Evolutionary conservation across 2,329 filamentous ascomycete genomes (phyloP).

Genomic region (Helminthosporium solani): DNA sequence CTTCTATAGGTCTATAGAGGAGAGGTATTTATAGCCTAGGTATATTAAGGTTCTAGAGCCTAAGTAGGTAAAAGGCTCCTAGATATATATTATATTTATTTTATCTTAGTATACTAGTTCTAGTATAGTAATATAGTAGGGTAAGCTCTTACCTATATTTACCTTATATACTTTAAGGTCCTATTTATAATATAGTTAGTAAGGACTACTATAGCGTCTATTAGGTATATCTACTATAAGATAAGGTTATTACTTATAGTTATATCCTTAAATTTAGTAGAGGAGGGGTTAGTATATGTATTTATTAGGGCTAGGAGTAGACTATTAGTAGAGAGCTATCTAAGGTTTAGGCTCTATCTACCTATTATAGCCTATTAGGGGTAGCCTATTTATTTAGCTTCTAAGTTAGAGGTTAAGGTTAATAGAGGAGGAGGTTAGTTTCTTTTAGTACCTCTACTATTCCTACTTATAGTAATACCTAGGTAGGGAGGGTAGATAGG

Average conservation of each 20-base stretch:
- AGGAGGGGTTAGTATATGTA: neutral
- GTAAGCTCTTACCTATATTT: no score
- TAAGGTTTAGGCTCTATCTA: neutral
- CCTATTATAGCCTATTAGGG: no score
- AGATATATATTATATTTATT: neutral
- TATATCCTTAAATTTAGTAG: neutral
- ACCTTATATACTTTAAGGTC: no score
- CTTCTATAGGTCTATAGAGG: neutral
- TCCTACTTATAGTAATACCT: no score
- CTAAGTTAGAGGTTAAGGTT: no score
- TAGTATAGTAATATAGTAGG: neutral
- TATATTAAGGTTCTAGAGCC: neutral
- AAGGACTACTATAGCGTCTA: no score
- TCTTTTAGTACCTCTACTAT: no score
- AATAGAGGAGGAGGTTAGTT: no score
- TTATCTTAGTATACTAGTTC: neutral
- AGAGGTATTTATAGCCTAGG: neutral
- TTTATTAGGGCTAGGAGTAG: neutral
- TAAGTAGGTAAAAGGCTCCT: neutral
- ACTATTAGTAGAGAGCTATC: neutral
- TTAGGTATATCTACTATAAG: neutral
- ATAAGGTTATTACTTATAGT: neutral
- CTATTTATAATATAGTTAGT: no score
- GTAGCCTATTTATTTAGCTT: no score
- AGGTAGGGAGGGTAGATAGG: no score